Evolutionary conservation across 23 red algal genomes (phyloP).

Genomic region (Gracilaria caudata): DNA sequence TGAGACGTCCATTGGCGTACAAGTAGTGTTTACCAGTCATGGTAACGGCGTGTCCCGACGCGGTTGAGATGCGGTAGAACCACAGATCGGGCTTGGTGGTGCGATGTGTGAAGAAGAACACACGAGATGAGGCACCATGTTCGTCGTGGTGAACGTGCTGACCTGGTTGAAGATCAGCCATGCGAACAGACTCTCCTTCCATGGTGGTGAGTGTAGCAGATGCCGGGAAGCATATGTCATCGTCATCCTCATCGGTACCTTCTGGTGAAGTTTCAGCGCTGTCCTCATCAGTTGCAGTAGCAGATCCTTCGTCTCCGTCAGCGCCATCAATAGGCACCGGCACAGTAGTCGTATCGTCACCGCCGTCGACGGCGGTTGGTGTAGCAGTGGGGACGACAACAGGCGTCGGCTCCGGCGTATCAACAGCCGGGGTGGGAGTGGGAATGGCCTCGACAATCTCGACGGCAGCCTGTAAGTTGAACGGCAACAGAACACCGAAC

Average conservation of each 20-base stretch:
- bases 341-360: neutral
- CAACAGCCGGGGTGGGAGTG: neutral
- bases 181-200: slow-evolving; percentile 36
- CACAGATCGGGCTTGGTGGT: neutral
- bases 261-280: neutral
- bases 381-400: neutral
- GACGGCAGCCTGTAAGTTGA: neutral
- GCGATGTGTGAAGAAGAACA: slow-evolving; percentile 57
- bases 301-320: neutral
- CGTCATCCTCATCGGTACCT: slow-evolving; percentile 34
- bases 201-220: slow-evolving; percentile 9
- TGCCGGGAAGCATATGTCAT: slow-evolving; percentile 59
- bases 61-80: slow-evolving; percentile 38
- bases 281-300: slow-evolving; percentile 24
- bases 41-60: slow-evolving; percentile 16
- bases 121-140: slow-evolving; percentile 7
- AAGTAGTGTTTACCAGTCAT: slow-evolving; percentile 60
- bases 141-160: slow-evolving; percentile 16
- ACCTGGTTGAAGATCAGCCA: slow-evolving; percentile 46
- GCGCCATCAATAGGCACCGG: neutral
- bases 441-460: neutral
- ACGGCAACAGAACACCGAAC: slow-evolving; percentile 43
- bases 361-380: neutral
- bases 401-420: neutral
- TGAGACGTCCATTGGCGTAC: slow-evolving; percentile 27